Conservation (phyloP, 345 rosid genomes). For the Populus euphratica region DNA sequence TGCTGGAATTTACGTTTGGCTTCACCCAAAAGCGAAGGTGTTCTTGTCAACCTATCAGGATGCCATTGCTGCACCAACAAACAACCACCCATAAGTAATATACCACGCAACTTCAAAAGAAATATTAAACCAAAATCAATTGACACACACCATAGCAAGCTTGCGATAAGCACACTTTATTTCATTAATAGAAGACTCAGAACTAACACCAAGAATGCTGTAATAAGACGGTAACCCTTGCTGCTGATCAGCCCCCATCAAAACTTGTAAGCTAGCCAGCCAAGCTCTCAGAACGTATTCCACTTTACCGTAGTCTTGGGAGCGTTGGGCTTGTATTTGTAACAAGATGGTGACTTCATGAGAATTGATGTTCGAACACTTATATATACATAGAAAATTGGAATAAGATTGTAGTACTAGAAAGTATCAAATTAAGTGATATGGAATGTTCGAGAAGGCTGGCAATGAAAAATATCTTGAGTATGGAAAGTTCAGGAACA, state of each 20-base stretch:
- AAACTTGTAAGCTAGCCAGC: not conserved
- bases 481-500: not conserved
- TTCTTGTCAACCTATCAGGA: conserved; percentile 53
- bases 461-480: too few relatives aligned
- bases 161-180: conserved; percentile 51
- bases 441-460: too few relatives aligned
- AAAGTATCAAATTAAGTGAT: too few relatives aligned
- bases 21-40: conserved; percentile 37
- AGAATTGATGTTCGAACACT: too few relatives aligned
- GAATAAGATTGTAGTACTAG: too few relatives aligned
- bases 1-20: conserved; percentile 57
- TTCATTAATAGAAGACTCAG: conserved; percentile 39
- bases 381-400: too few relatives aligned
- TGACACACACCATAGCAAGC: conserved; percentile 52
- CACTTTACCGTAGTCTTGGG: not conserved
- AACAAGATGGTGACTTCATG: too few relatives aligned
- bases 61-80: conserved; percentile 48
- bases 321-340: too few relatives aligned
- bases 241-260: not conserved
- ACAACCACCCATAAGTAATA: not conserved
- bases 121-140: not conserved
- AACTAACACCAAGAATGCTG: conserved; percentile 41
- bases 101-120: not conserved
- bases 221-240: conserved; percentile 36
- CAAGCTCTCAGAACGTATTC: not conserved